Evolutionary conservation across 176 grass and related monocot species (phyloP), one percentile per base, ranked within the genome.

Genomic region (Rhynchospora tenuis): DNA sequence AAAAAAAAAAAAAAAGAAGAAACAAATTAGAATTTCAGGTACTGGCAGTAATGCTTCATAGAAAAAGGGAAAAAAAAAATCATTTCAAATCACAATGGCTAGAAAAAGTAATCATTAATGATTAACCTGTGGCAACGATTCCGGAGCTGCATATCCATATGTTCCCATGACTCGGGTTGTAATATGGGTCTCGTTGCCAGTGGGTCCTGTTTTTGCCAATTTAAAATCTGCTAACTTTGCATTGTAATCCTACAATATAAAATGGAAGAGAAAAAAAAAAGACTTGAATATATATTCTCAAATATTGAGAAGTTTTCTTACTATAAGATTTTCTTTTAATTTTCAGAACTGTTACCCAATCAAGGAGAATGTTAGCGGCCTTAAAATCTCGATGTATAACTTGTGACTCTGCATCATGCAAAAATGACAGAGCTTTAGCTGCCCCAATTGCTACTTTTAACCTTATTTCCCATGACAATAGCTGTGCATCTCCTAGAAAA

Each of bases 81-180:
- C 6, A 6, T 46, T 81, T 22, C 26, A 59, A 7, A 15, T 81
- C 24, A 20, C 28, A 81, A 24, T 60, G 38, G 38, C 62, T 61
- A 24, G 31, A 42, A 0, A 58, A 81, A 60, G 44, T 15, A 19
- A 45, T 5, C 14, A 23, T 17, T 62, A 43, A 46, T 11, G 0
- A 82, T 60, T 38, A 50, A 99, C 96, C 97, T 99, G 97, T 99
- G 59, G 93, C 89, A 31, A 99, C 89, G 74, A 99, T 85, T 99
- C 97, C 3, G 97, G 97, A 76, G 97, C 97, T 61, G 97, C 97
- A 86, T 99, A 99, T 79, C 97, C 97, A 60, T 95, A 91, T 10
- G 97, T 99, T 19, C 97, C 97, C 90, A 99, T 99, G 52, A 99
- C 93, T 90, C 92, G 97, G n/a, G 97, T 99, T 29, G 97, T 93